Percentiles rank a stretch among this genome's conserved stretches.
These are phyloP conservation scores for Globisporangium cederbergense DNA, from an alignment of 352 stramenopile genomes.

Conservation along the genomic window DNA sequence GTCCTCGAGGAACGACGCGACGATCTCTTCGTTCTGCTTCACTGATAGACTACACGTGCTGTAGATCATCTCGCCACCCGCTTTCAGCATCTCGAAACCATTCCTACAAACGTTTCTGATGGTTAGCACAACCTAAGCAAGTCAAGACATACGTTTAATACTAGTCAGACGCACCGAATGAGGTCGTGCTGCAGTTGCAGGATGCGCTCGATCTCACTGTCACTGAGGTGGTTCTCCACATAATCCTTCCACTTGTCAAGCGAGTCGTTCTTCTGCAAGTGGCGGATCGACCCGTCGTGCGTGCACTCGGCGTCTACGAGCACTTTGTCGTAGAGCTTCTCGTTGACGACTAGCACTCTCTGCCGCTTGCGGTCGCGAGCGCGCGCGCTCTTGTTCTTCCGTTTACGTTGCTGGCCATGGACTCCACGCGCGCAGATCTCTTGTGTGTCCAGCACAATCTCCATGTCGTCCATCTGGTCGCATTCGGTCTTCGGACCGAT, in stretches of 20 bases:
- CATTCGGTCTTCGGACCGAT: slow-evolving; percentile 53
- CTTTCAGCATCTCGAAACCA: slow-evolving; percentile 86
- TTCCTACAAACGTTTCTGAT: slow-evolving; percentile 28
- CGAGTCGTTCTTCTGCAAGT: slow-evolving; percentile 72
- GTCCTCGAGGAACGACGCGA: slow-evolving; percentile 70
- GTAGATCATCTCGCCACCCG: slow-evolving; percentile 92
- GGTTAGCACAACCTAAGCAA: too few species aligned
- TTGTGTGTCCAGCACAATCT: slow-evolving; percentile 63
- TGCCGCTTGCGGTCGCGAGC: slow-evolving; percentile 48
- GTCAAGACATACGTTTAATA: neutral
- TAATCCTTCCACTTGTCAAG: slow-evolving; percentile 77
- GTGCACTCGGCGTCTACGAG: slow-evolving; percentile 96
- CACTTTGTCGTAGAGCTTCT: slow-evolving; percentile 88
- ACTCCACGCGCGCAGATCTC: slow-evolving; percentile 46
- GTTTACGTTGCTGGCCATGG: slow-evolving; percentile 60
- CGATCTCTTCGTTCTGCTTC: slow-evolving; percentile 93
- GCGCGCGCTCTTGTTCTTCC: slow-evolving; percentile 90
- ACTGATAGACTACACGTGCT: slow-evolving; percentile 93
- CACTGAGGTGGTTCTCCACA: slow-evolving; percentile 60
- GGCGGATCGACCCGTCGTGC: slow-evolving; percentile 92
- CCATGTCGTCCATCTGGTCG: slow-evolving; percentile 28
- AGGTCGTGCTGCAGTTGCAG: slow-evolving; percentile 54
- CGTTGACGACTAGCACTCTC: slow-evolving; percentile 26
- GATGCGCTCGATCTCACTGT: slow-evolving; percentile 51
- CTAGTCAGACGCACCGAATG: slow-evolving; percentile 29